Evolutionary conservation across 306 rosid genomes (phyloP), one percentile per base, ranked within the genome.

Genomic region (Vigna angularis): DNA sequence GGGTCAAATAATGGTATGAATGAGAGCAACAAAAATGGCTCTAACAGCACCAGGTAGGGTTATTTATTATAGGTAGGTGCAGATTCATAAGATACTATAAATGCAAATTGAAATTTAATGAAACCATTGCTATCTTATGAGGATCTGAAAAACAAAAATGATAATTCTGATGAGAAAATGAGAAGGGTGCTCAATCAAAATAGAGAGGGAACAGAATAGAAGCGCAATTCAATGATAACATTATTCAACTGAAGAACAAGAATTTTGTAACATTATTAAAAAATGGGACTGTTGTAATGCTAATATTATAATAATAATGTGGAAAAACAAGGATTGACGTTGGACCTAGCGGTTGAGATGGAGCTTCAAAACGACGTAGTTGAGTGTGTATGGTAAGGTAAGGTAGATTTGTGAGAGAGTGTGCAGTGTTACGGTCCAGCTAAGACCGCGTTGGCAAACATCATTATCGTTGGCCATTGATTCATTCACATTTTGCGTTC

Each of bases 231-330:
- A 55, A 68, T 57, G 26, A 68, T 44, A 18, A 14, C 65, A 78
- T 69, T 56, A 78, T 78, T 68, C 76, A 78, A 77, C 38, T 1
- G 5, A 78, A 68, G 75, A 78, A 70, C 17, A 68, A 45, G 40
- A 67, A 44, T 45, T 55, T 36, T 45, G 15, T 18, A 68, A 68
- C 58, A 56, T 55, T 42, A 26, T 66, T 77, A 26, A 26, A 13
- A 66, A 77, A 56, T 15, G 70, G 0, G 26, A 28, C 36, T 16
- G 26, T 7, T 51, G 9, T 65, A 44, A 44, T 44, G 49, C 8
- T 53, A 62, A 32, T 16, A 49, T 52, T 22, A 66, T 52, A 36
- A 66, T 51, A 52, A 66, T 51, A 42, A 40, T 9, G 14, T 34
- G 44, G 11, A 40, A 50, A 16, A 51, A 52, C 24, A 14, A 20